Evolutionary conservation across 169 alveolate genomes (phyloP).

Genomic region (Plasmodium reichenowi): DNA sequence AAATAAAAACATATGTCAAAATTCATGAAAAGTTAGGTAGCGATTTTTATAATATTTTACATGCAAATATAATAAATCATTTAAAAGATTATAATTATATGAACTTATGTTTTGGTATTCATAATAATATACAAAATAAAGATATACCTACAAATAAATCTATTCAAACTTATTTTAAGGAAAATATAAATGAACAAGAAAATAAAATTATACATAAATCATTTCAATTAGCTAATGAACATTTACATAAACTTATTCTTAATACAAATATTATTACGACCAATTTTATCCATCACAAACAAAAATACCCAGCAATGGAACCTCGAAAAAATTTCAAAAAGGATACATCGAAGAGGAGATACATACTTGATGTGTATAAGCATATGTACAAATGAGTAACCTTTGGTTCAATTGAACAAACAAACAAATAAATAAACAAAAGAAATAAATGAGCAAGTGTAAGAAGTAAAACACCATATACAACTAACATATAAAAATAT

Average conservation of each 20-base stretch:
- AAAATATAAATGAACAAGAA: slow-evolving; percentile 39
- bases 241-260: slow-evolving; percentile 54
- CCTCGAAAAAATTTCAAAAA: slow-evolving; percentile 61
- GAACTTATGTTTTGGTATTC: slow-evolving; percentile 54
- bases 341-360: slow-evolving; percentile 55
- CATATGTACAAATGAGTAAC: slow-evolving; percentile 49
- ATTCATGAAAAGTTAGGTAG: slow-evolving; percentile 56
- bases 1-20: slow-evolving; percentile 39
- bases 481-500: too few relatives aligned
- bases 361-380: slow-evolving; percentile 47
- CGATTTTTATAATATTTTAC: slow-evolving; percentile 65
- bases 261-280: slow-evolving; percentile 49
- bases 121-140: slow-evolving; percentile 19
- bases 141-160: background rate
- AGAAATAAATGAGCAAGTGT: slow-evolving; percentile 8
- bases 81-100: slow-evolving; percentile 14
- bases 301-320: slow-evolving; percentile 76
- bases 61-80: slow-evolving; percentile 44
- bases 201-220: slow-evolving; percentile 28
- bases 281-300: slow-evolving; percentile 36
- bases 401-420: background rate
- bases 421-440: background rate
- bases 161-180: slow-evolving; percentile 13
- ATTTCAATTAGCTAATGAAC: slow-evolving; percentile 67
- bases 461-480: too few relatives aligned